phyloP scores from a whole-genome alignment of 108 stramenopile genomes.

The Schizochytrium sp. region DNA sequence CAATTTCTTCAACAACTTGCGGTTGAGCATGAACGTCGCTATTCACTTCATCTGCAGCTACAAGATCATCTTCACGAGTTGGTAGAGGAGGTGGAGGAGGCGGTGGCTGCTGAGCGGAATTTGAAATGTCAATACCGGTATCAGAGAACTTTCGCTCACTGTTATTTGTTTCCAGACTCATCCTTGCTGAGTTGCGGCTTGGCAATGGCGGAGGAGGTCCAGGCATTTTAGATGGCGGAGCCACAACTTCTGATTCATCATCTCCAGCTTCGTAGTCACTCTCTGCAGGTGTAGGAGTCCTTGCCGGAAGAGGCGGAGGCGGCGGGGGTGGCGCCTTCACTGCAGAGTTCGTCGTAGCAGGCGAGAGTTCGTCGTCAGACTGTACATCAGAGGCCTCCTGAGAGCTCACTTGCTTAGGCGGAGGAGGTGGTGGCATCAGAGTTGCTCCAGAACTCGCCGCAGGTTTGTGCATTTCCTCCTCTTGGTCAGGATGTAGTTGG shows the following conservation, averaged over 20 bases:
- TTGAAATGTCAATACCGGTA: not conserved
- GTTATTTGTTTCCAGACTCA: not conserved
- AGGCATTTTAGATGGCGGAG: not conserved
- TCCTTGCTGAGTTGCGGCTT: not conserved
- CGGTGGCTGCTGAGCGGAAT: not conserved
- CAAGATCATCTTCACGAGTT: not conserved
- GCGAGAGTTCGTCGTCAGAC: not conserved
- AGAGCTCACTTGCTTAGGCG: not conserved
- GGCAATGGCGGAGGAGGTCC: not conserved
- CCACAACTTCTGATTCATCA: not conserved
- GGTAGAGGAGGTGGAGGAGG: not conserved
- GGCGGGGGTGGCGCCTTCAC: conserved; percentile 7
- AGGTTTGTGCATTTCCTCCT: not conserved
- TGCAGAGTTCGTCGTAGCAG: not conserved
- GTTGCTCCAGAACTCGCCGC: not conserved
- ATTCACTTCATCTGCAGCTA: not conserved
- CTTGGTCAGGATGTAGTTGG: not conserved
- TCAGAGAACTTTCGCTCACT: not conserved
- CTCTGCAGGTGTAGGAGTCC: not conserved
- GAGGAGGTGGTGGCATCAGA: conserved; percentile 2
- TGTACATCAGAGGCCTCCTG: not conserved
- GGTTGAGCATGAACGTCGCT: too few relatives aligned
- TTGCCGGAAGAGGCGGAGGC: not conserved
- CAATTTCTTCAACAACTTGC: not conserved
- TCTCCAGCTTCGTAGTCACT: not conserved